phyloP scores from a whole-genome alignment of 305 asterid species.

The Rubia tinctorum region DNA sequence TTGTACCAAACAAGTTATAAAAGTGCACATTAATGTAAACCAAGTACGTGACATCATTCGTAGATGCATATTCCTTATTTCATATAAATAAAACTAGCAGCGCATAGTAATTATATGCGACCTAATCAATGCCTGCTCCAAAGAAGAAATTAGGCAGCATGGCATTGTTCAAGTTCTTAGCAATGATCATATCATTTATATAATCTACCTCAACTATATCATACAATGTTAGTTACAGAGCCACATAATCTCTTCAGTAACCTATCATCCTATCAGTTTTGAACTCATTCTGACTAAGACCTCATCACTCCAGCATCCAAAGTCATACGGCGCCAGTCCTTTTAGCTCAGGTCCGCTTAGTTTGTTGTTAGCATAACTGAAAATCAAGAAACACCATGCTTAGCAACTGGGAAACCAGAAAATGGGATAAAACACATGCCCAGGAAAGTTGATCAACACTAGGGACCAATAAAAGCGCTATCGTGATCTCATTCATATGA shows the following conservation, averaged over 20 bases:
- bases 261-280: neutral
- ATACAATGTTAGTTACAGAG: neutral
- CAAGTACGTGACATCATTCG: too few relatives aligned
- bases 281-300: neutral
- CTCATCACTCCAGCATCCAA: conserved; percentile 55
- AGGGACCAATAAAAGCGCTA: neutral
- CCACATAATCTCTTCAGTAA: neutral
- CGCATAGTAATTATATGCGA: too few relatives aligned
- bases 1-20: too few relatives aligned
- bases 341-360: conserved; percentile 89
- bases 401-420: neutral
- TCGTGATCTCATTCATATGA: neutral
- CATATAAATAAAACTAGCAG: too few relatives aligned
- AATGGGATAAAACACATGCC: neutral
- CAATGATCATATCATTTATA: neutral
- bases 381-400: neutral
- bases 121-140: too few relatives aligned
- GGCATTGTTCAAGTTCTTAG: too few relatives aligned
- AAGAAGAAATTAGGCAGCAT: too few relatives aligned
- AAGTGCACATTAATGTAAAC: too few relatives aligned
- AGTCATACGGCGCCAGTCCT: conserved; percentile 81
- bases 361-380: conserved; percentile 67
- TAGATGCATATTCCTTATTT: too few relatives aligned
- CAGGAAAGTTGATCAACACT: neutral
- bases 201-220: neutral